Percentiles rank a stretch among this genome's conserved stretches.
These are phyloP conservation scores for Typha latifolia DNA, from an alignment of 176 grass and related monocot genomes.

Conservation along the genomic window DNA sequence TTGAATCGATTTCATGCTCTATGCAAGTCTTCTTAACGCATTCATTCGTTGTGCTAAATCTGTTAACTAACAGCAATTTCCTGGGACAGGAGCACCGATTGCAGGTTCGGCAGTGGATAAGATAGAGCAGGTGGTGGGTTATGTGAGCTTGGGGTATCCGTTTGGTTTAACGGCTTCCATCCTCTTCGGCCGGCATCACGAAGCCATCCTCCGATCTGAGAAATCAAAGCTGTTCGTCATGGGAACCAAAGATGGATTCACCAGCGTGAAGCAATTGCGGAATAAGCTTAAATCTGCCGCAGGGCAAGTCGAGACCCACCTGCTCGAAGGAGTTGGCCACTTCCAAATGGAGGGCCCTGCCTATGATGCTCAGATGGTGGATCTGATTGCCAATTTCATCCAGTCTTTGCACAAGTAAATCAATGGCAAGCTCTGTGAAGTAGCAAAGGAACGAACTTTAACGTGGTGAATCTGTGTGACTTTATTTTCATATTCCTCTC, in stretches of 20 bases:
- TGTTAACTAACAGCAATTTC: slow-evolving; percentile 11
- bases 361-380: slow-evolving; percentile 80
- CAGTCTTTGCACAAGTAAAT: slow-evolving; percentile 42
- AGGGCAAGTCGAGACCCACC: slow-evolving; percentile 62
- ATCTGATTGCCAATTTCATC: slow-evolving; percentile 61
- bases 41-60: not conserved
- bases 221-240: slow-evolving; percentile 85
- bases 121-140: slow-evolving; percentile 70
- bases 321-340: slow-evolving; percentile 80
- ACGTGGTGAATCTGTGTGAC: too few species aligned
- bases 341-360: slow-evolving; percentile 94
- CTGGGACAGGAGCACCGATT: slow-evolving; percentile 57
- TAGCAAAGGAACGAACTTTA: not conserved
- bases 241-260: slow-evolving; percentile 92
- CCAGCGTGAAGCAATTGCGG: slow-evolving; percentile 81
- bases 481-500: too few species aligned
- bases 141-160: slow-evolving; percentile 79
- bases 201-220: slow-evolving; percentile 61
- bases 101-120: slow-evolving; percentile 85
- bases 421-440: not conserved
- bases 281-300: slow-evolving; percentile 70
- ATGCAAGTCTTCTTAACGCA: not conserved
- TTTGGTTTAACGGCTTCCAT: slow-evolving; percentile 78
- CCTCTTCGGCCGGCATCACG: slow-evolving; percentile 84
- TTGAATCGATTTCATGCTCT: not conserved